These are phyloP conservation scores for Penicilliopsis zonata DNA, from an alignment of 495 filamentous ascomycete species.

Conservation along the genomic window DNA sequence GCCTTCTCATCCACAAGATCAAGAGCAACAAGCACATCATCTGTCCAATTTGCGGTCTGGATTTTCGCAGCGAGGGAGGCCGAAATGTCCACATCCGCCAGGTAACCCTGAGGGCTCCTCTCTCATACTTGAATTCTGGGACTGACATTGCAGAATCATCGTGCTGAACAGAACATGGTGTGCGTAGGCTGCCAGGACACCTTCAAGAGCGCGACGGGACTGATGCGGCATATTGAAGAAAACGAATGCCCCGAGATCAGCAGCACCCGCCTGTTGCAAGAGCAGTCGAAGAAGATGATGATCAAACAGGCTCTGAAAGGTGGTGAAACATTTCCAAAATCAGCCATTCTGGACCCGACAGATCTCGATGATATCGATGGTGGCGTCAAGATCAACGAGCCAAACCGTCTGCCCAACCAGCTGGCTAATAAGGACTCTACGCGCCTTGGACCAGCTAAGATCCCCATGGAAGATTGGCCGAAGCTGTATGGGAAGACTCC, in stretches of 20 bases:
- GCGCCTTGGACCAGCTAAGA: background rate
- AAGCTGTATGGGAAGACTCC: conserved; percentile 1
- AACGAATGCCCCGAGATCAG: conserved; percentile 27
- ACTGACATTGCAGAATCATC: conserved; percentile 23
- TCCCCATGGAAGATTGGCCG: conserved; percentile 10
- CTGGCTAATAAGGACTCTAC: conserved; percentile 2
- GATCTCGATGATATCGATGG: conserved; percentile 5
- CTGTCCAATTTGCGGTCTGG: conserved; percentile 38
- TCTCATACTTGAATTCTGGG: background rate
- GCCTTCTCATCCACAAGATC: conserved; percentile 27
- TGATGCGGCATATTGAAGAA: conserved; percentile 40
- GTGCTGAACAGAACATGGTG: conserved; percentile 23
- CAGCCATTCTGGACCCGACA: conserved; percentile 2
- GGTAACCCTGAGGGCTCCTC: conserved; percentile 11
- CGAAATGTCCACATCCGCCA: conserved; percentile 31
- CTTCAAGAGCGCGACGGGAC: conserved; percentile 29
- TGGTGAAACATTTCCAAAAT: conserved; percentile 2
- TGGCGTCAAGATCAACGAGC: conserved; percentile 4
- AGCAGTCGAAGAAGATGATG: conserved; percentile 27
- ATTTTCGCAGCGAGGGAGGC: conserved; percentile 35
- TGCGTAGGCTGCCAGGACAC: conserved; percentile 32
- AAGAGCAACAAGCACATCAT: conserved; percentile 29
- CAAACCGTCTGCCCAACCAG: conserved; percentile 8
- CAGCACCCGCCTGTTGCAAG: conserved; percentile 16
- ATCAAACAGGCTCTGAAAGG: conserved; percentile 12